Conservation (phyloP, 2,329 filamentous ascomycete species). For the Nothophoma quercina region DNA sequence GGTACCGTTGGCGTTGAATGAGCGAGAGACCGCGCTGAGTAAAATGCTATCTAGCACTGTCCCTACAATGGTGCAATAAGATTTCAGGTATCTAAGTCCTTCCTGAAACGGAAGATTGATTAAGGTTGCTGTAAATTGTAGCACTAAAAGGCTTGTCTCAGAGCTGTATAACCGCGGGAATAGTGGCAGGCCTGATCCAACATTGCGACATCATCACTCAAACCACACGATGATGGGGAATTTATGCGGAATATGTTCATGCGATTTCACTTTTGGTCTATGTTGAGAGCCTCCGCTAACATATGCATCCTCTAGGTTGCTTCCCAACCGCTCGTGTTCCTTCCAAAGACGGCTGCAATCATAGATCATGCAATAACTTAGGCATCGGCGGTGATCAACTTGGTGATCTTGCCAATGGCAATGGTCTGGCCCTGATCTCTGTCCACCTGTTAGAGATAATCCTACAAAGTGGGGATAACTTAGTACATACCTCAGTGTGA, state of each 20-base stretch:
- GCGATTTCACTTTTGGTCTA: slow-evolving; percentile 16
- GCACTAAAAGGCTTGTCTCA: slow-evolving; percentile 48
- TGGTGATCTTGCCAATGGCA: slow-evolving; percentile 98
- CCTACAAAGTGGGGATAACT: not conserved
- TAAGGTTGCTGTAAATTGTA: slow-evolving; percentile 41
- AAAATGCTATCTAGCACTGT: no score
- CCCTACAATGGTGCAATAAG: not conserved
- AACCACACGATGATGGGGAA: not conserved
- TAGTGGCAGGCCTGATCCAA: slow-evolving; percentile 5
- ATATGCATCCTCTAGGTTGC: slow-evolving; percentile 2
- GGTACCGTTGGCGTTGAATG: no score
- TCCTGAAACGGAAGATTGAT: slow-evolving; percentile 27
- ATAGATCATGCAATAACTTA: slow-evolving; percentile 6
- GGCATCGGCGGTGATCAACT: slow-evolving; percentile 66
- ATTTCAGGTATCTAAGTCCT: not conserved
- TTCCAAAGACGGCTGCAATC: not conserved
- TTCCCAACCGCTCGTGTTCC: not conserved
- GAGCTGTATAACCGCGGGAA: slow-evolving; percentile 1
- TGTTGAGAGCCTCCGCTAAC: not conserved
- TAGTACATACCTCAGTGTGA: slow-evolving; percentile 37
- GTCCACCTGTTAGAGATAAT: slow-evolving; percentile 34
- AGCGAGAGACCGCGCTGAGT: no score
- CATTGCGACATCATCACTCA: not conserved
- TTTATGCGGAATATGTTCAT: not conserved
- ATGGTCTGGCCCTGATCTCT: slow-evolving; percentile 88